These are phyloP conservation scores for Alternaria sp. DNA, from an alignment of 2,329 filamentous ascomycete genomes.

Conservation along the genomic window DNA sequence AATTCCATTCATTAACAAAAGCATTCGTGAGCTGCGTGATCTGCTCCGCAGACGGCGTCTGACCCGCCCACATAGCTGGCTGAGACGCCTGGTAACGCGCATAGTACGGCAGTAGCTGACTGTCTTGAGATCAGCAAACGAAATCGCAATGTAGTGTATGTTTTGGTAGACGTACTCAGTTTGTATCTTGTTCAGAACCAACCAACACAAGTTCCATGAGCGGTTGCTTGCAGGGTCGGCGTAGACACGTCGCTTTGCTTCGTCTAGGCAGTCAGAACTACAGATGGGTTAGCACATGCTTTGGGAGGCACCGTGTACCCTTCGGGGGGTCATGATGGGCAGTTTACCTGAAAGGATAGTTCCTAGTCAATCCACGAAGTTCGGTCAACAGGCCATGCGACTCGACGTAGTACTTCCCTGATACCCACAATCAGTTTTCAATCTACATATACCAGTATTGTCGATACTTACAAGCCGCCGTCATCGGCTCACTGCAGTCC, in stretches of 20 bases:
- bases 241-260: constrained; percentile 69
- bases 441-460: too few species aligned
- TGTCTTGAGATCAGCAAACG: constrained; percentile 38
- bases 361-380: constrained; percentile 69
- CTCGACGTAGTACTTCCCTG: constrained; percentile 69
- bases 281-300: neutral
- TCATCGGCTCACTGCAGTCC: constrained; percentile 71
- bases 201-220: constrained; percentile 79
- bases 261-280: constrained; percentile 67
- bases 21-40: constrained; percentile 65
- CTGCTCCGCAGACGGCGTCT: constrained; percentile 62
- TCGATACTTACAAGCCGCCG: constrained; percentile 61
- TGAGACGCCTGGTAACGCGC: constrained; percentile 66
- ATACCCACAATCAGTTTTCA: constrained; percentile 1
- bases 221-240: constrained; percentile 69
- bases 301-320: neutral
- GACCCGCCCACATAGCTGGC: constrained; percentile 73
- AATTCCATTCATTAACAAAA: constrained; percentile 71
- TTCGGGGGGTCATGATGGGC: too few species aligned
- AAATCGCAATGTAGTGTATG: neutral
- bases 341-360: constrained; percentile 65
- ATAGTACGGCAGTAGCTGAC: constrained; percentile 66
- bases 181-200: constrained; percentile 70
- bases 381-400: constrained; percentile 73
- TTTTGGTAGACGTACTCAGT: constrained; percentile 62